Conservation (phyloP, 805 yeast genomes). For the Wickerhamomyces chambardii region DNA sequence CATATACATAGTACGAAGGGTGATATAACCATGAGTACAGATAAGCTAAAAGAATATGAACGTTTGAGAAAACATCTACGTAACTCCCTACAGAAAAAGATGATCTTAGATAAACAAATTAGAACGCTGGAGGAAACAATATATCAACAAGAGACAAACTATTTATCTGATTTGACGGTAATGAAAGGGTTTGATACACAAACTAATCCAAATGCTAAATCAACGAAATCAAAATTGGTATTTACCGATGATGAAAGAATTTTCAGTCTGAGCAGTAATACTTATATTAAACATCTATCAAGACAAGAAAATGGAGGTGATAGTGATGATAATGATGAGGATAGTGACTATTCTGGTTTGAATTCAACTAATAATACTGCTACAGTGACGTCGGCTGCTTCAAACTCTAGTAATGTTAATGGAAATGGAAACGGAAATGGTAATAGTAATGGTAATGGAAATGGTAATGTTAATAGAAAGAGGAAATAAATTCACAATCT, state of each 20-base stretch:
- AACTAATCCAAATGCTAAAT: constrained; percentile 33
- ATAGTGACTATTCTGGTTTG: not conserved
- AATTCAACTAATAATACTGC: too few relatives aligned
- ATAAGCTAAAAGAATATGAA: not conserved
- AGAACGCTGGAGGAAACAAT: constrained; percentile 66
- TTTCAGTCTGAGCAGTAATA: constrained; percentile 67
- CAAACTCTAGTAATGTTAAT: not conserved
- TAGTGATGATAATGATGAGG: not conserved
- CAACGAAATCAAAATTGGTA: constrained; percentile 33
- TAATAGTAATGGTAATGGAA: too few relatives aligned
- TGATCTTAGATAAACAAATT: constrained; percentile 54
- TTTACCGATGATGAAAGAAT: constrained; percentile 72
- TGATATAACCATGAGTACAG: not conserved
- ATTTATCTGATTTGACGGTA: constrained; percentile 68
- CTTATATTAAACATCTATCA: constrained; percentile 48
- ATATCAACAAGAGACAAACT: constrained; percentile 68
- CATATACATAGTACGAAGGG: not conserved
- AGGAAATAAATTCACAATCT: too few relatives aligned
- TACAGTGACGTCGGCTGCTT: not conserved
- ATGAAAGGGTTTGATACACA: constrained; percentile 89
- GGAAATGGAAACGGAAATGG: too few relatives aligned
- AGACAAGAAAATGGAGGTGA: not conserved
- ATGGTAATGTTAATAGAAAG: too few relatives aligned
- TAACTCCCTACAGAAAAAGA: constrained; percentile 51
- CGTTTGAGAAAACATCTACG: constrained; percentile 53